Percentiles rank a stretch among this genome's conserved stretches.
Evolutionary conservation across 768 basidiomycete species (phyloP).

Genomic region (Tricholoma furcatifolium): DNA sequence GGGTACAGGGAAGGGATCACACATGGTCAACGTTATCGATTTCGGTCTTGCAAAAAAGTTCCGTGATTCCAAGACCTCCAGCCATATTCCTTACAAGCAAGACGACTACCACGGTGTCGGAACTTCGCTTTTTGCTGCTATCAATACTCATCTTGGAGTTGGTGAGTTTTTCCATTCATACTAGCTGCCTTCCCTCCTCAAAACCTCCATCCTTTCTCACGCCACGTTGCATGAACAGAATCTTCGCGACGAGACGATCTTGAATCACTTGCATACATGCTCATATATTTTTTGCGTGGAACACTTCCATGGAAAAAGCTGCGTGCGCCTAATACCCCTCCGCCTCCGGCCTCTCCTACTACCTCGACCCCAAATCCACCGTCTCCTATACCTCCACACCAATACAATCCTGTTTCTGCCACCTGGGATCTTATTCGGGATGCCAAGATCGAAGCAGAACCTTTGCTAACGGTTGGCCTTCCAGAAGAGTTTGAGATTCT

Average conservation of each 20-base stretch:
- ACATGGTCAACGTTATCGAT: slow-evolving; percentile 89
- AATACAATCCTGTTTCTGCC: slow-evolving; percentile 56
- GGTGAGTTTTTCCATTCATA: slow-evolving; percentile 40
- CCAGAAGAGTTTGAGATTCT: slow-evolving; percentile 82
- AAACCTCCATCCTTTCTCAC: slow-evolving; percentile 1
- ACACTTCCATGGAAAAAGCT: slow-evolving; percentile 78
- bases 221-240: slow-evolving; percentile 39
- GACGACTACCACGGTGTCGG: slow-evolving; percentile 79
- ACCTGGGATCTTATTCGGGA: slow-evolving; percentile 81
- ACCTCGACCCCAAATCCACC: slow-evolving; percentile 17
- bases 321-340: slow-evolving; percentile 44
- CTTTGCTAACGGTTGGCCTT: slow-evolving; percentile 71
- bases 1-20: slow-evolving; percentile 59
- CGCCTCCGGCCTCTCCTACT: slow-evolving; percentile 24
- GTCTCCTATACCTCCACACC: slow-evolving; percentile 17
- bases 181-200: not conserved
- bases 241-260: slow-evolving; percentile 78
- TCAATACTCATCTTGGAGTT: slow-evolving; percentile 74
- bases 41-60: slow-evolving; percentile 84
- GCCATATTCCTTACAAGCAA: slow-evolving; percentile 71
- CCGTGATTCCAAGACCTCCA: slow-evolving; percentile 60
- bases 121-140: slow-evolving; percentile 71
- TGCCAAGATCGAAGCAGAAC: slow-evolving; percentile 63
- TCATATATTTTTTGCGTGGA: slow-evolving; percentile 78
- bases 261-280: slow-evolving; percentile 80